Base-by-base conservation (phyloP, 164 flowering plant species). In the Brasenia schreberi region DNA sequence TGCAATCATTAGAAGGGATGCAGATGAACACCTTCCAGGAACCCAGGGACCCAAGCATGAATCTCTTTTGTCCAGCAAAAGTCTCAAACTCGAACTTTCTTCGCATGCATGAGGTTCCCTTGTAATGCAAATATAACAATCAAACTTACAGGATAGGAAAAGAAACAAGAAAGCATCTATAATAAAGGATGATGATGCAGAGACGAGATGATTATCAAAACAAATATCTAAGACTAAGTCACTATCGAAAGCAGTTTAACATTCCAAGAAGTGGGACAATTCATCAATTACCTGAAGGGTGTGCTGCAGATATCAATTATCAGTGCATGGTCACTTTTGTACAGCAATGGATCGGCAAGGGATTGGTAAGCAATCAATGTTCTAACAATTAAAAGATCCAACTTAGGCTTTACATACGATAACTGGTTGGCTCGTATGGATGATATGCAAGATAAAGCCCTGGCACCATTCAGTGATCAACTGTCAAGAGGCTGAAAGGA, bases 41-140 rank as follows among this genome's bases (percentile, higher is more conserved):
- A 78, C 82, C 96, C 92, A 95, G 65, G 99, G 99, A 68, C 99
- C 99, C 79, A 91, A 71, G 85, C 92, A 95, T 67, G 96, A 92
- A 83, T 95, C 99, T 79, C 99, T 82, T 73, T 84, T 95, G 83
- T 95, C 97, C 52, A 92, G 79, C 71, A 95, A 76, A 70, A 76
- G 68, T 76, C 86, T 81, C 81, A 95, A 81, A 74, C 91, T 82
- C 66, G 99, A 89, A 80, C 97, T 95, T 78, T 92, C 96, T 72
- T 87, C 96, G 70, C 77, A 89, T 65, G 68, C 81, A 67, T 86
- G 75, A 72, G 97, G 80, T 76, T 90, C 87, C 76, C 99, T 92
- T 75, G 73, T 61, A 17, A 69, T 59, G 5, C 3, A 45, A 12
- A 45, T 45, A 23, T 23, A 2, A 23, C 27, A 23, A 23, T 23